Evolutionary conservation across 306 rosid species (phyloP).

Genomic region (Echinosophora koreensis): DNA sequence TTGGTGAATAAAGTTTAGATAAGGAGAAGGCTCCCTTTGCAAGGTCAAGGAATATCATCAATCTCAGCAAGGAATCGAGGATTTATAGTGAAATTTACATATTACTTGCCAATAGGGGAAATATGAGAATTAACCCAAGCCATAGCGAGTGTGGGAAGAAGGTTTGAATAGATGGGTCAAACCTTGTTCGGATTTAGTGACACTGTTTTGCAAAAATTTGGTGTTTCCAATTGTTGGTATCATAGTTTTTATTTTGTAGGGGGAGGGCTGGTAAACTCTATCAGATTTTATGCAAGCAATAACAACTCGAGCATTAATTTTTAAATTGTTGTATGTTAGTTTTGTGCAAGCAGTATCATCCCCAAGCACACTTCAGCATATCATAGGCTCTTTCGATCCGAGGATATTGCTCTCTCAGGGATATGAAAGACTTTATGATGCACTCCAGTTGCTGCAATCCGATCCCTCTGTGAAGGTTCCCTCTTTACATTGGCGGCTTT

Average conservation of each 20-base stretch:
- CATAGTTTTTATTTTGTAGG: no score
- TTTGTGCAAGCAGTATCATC: conserved; percentile 56
- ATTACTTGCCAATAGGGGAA: no score
- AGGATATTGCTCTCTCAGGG: conserved; percentile 56
- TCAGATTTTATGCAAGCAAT: conserved; percentile 50
- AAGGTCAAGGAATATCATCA: no score
- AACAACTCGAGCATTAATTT: conserved; percentile 38
- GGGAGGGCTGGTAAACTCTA: background rate
- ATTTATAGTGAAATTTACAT: no score
- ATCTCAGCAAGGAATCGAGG: no score
- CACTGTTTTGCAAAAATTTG: no score
- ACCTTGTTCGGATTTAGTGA: no score
- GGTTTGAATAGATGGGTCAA: no score
- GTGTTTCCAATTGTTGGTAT: conserved; percentile 2
- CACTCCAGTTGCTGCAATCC: conserved; percentile 59
- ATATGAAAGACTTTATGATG: conserved; percentile 54
- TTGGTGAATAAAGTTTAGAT: no score
- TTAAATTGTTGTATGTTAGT: conserved; percentile 51
- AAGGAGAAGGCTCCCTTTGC: no score
- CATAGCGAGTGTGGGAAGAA: no score
- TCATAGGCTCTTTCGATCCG: conserved; percentile 48
- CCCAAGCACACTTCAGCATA: conserved; percentile 51
- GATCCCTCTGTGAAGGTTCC: conserved; percentile 70
- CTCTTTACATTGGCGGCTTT: conserved; percentile 14
- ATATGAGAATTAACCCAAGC: no score